Evolutionary conservation across 148 eudicot species (phyloP), one percentile per base, ranked within the genome.

Genomic region (Polygonum maritimum): DNA sequence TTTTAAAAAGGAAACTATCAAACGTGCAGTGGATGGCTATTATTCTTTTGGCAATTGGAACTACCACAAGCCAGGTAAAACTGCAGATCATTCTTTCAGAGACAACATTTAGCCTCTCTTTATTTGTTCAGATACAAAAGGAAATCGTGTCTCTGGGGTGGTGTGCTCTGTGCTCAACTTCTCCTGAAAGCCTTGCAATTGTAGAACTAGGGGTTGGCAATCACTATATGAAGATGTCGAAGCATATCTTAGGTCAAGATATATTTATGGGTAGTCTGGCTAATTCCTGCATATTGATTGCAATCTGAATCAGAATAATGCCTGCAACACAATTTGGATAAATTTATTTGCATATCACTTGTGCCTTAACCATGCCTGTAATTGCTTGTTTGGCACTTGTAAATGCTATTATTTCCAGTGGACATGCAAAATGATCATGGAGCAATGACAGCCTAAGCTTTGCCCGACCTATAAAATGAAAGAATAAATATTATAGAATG

Each of bases 11-110:
- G 88, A 92, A 87, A 86, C 89, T 95, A 26, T 87, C 99, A 73
- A 90, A 88, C 82, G 82, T 95, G 90, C 99, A 92, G 84, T 95
- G 99, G 99, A 87, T 92, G 94, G 99, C 94, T 39, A 83, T 95
- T 75, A 70, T 92, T 71, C 82, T 95, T 71, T 80, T 95, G 88
- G 97, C 99, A 78, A 79, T 95, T 74, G 99, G 99, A 72, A 95
- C 99, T 70, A 95, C 99, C 47, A 95, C 97, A 69, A 95, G 99
- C 82, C 99, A 95, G 99, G 99, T 95, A 78, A 76, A 77, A 52
- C 65, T 51, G 33, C 75, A 31, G 60, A 22, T 47, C 13, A 79
- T 63, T 44, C 44, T 60, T 58, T 71, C 21, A 35, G 5, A 18
- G 26, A 74, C 77, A 60, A 65, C 14, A n/a, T n/a, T 35, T 58